A percentile compares a stretch with the other conserved stretches of the same genome.
phyloP scores from a whole-genome alignment of 208 protist genomes.

The Trichomonas tenax region DNA sequence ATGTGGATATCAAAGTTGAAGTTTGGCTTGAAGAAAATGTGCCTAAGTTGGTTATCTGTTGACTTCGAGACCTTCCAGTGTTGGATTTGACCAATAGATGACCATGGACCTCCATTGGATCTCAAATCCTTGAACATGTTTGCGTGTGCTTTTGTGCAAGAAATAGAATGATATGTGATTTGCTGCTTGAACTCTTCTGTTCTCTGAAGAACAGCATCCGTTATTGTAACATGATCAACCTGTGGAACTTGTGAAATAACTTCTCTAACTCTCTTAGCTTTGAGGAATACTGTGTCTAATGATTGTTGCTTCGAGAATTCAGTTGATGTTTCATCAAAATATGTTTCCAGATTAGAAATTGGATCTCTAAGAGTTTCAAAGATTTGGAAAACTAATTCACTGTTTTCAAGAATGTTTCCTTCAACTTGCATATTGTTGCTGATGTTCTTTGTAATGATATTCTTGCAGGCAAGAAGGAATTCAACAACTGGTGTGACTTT shows the following conservation, averaged over 20 bases:
- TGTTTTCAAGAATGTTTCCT: neutral
- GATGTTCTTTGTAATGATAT: neutral
- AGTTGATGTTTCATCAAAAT: neutral
- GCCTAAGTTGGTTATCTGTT: neutral
- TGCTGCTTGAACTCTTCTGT: neutral
- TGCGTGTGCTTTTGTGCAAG: neutral
- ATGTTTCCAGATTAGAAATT: neutral
- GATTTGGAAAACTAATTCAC: neutral
- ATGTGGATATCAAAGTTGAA: neutral
- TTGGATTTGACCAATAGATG: neutral
- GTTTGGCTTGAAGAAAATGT: neutral
- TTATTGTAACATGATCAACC: neutral
- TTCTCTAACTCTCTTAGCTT: neutral
- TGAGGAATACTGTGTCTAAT: neutral
- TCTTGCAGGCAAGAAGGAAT: neutral
- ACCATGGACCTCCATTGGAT: constrained; percentile 4
- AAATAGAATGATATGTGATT: neutral
- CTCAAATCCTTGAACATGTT: neutral
- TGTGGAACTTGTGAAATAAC: neutral
- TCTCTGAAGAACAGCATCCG: neutral
- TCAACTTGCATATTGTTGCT: neutral
- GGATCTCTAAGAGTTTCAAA: neutral
- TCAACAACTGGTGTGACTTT: neutral
- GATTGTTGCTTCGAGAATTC: neutral
- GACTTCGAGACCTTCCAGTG: neutral